Evolutionary conservation across 805 yeast species (phyloP).

Genomic region (Sugiyamaella chiloensis): DNA sequence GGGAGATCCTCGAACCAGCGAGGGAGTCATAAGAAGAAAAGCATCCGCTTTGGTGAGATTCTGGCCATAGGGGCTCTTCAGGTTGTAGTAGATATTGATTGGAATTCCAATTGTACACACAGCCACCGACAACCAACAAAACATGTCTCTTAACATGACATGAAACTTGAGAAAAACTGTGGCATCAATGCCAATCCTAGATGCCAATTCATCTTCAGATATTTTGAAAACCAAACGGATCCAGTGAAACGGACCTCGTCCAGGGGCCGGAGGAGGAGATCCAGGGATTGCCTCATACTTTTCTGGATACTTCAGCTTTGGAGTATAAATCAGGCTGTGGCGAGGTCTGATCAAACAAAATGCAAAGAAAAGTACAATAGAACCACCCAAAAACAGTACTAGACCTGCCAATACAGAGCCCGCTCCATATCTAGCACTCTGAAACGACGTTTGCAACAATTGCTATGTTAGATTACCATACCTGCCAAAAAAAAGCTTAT

Average conservation of each 20-base stretch:
- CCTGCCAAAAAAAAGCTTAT: not conserved
- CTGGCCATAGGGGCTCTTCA: constrained; percentile 23
- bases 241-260: constrained; percentile 25
- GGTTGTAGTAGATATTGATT: constrained; percentile 34
- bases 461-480: not conserved
- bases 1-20: constrained; percentile 30
- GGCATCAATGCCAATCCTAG: constrained; percentile 36
- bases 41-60: constrained; percentile 31
- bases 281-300: constrained; percentile 8
- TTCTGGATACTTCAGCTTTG: constrained; percentile 24
- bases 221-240: constrained; percentile 22
- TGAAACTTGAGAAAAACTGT: constrained; percentile 32
- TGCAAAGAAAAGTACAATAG: constrained; percentile 24
- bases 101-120: constrained; percentile 37
- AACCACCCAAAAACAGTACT: constrained; percentile 35
- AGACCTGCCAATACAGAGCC: constrained; percentile 37
- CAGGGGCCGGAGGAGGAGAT: constrained; percentile 19
- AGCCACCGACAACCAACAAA: constrained; percentile 31
- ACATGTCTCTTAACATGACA: constrained; percentile 33
- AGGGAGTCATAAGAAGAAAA: constrained; percentile 37
- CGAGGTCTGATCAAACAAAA: constrained; percentile 34
- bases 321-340: constrained; percentile 33
- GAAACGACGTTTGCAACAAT: constrained; percentile 1
- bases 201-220: constrained; percentile 27
- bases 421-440: constrained; percentile 28